Base-by-base conservation (phyloP, 164 flowering plant species). In the Brasenia schreberi region DNA sequence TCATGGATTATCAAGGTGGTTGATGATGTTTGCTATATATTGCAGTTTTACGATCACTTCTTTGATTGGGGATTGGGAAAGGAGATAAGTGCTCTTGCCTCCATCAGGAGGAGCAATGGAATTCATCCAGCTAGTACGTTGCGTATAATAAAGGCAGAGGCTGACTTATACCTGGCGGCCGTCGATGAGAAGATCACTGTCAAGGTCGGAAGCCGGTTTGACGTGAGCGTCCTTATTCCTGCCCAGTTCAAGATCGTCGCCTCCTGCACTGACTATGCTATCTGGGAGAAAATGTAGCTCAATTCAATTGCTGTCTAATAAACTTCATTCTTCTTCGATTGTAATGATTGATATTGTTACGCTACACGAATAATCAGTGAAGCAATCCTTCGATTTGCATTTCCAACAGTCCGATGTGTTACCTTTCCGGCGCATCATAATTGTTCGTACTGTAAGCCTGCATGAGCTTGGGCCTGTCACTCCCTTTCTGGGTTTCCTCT, bases 1-100 rank as follows among this genome's bases (percentile, higher is more conserved):
- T 33, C 39, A 33, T 33, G 39, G 4, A 33, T 33, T 33, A 33
- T 33, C 39, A 3, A 33, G 39, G 56, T 49, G 56, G 56, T 49
- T 5, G 56, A 9, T 49, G 56, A 49, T 14, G 56, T 49, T 49
- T 6, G 10, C 56, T 49, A 14, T 4, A 14, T 49, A 18, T 7
- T 61, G 63, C 63, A 61, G 63, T 61, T 61, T 23, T 63, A 63
- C 42, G 65, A 63, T 33, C 65, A 63, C 44, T 63, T 7, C 43
- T 63, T 63, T 27, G 65, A 63, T 10, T 63, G 65, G 65, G 65
- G 65, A 6, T 9, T 23, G 43, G 39, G n/a, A 42, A 42, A 23
- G 11, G 43, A 63, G 42, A 63, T 63, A 6, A 10, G 6, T 10
- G 43, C 42, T 6, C n/a, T 63, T 11, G 33, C 17, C 10, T 14